Percentiles rank a stretch among this genome's conserved stretches.
Conservation (phyloP, 1,284 basidiomycete species). For the Quambalaria eucalypti region DNA sequence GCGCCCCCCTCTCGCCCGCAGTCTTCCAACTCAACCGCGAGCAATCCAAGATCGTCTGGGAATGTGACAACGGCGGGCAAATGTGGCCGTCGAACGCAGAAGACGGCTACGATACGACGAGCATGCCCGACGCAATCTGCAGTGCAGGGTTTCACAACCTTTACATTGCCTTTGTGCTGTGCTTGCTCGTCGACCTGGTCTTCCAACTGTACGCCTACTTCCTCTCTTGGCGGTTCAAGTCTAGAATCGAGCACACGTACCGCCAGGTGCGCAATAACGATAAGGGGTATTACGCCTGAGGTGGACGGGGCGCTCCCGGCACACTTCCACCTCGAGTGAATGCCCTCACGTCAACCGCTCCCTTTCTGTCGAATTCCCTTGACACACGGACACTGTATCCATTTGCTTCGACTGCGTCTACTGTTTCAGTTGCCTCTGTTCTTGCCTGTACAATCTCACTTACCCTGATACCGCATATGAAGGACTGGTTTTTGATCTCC, state of each 20-base stretch:
- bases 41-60: constrained; percentile 60
- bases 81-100: constrained; percentile 57
- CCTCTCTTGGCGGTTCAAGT: constrained; percentile 40
- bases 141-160: constrained; percentile 58
- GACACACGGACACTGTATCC: background rate
- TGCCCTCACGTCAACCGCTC: background rate
- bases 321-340: background rate
- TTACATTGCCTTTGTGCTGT: constrained; percentile 61
- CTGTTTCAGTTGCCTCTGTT: background rate
- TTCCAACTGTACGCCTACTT: constrained; percentile 57
- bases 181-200: constrained; percentile 59
- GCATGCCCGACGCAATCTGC: constrained; percentile 59
- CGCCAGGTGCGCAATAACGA: constrained; percentile 21
- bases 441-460: too few species aligned
- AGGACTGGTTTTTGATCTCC: too few species aligned
- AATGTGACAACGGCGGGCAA: constrained; percentile 63
- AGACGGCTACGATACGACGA: constrained; percentile 49
- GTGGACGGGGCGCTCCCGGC: background rate
- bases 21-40: constrained; percentile 36
- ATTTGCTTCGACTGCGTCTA: background rate
- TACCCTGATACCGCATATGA: too few species aligned
- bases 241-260: constrained; percentile 39
- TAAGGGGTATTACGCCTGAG: constrained; percentile 15
- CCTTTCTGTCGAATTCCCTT: background rate
- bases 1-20: background rate